phyloP scores from a whole-genome alignment of 768 basidiomycete species.

The Megacollybia marginata region DNA sequence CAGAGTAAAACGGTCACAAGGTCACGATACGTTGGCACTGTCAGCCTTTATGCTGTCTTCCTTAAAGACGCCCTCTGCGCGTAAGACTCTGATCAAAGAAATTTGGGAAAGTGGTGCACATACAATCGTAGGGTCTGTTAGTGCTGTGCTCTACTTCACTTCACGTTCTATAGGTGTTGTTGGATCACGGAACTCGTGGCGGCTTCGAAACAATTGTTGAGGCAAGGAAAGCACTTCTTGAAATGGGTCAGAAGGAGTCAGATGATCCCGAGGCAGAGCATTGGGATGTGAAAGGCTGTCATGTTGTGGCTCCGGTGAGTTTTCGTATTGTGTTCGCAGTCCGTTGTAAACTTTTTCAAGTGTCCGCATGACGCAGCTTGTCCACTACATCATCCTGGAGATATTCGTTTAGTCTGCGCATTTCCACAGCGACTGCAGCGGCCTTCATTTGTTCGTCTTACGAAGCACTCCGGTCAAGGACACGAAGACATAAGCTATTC shows the following conservation, averaged over 20 bases:
- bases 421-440: conserved; percentile 86
- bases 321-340: conserved; percentile 4
- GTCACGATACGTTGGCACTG: conserved; percentile 55
- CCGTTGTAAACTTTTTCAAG: conserved; percentile 26
- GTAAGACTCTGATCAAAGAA: conserved; percentile 64
- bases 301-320: conserved; percentile 86
- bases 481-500: conserved; percentile 87
- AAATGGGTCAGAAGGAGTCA: conserved; percentile 52
- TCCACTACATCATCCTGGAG: conserved; percentile 60
- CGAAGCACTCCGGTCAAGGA: conserved; percentile 79
- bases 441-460: conserved; percentile 76
- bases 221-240: conserved; percentile 68
- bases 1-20: conserved; percentile 30
- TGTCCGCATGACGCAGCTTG: conserved; percentile 89
- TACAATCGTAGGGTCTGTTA: conserved; percentile 49
- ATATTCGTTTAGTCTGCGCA: conserved; percentile 56
- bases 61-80: conserved; percentile 49
- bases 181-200: conserved; percentile 71
- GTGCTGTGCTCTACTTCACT: not conserved
- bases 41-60: conserved; percentile 86
- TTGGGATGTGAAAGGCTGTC: conserved; percentile 45
- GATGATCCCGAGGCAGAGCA: conserved; percentile 34
- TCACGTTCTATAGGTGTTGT: conserved; percentile 51
- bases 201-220: conserved; percentile 79
- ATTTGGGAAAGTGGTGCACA: conserved; percentile 93